phyloP scores from a whole-genome alignment of 768 basidiomycete species.

The Daedaleopsis nitida region DNA sequence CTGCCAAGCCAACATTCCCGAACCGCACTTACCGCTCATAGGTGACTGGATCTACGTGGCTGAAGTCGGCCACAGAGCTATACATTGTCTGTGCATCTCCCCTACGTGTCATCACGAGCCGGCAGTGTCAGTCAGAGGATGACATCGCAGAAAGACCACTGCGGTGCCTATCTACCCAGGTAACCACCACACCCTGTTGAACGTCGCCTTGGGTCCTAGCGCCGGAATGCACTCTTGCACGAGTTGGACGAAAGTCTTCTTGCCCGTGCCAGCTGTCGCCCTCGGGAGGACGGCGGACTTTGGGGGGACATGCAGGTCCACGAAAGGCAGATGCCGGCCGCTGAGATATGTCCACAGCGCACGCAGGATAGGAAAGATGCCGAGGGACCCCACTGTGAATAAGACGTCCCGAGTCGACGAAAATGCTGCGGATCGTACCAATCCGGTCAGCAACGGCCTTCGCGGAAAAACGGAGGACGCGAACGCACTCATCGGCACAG shows the following conservation, averaged over 20 bases:
- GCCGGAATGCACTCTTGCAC: slow-evolving; percentile 9
- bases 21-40: slow-evolving; percentile 48
- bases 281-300: slow-evolving; percentile 3
- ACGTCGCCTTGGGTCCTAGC: slow-evolving; percentile 6
- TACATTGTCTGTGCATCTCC: slow-evolving; percentile 65
- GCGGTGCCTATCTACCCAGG: slow-evolving; percentile 20
- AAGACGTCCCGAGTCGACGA: not conserved
- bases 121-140: not conserved
- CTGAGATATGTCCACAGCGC: not conserved
- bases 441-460: not conserved
- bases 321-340: not conserved
- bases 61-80: slow-evolving; percentile 58
- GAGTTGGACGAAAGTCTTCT: slow-evolving; percentile 6
- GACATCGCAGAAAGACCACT: not conserved
- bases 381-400: not conserved
- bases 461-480: too few relatives aligned
- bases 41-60: slow-evolving; percentile 49
- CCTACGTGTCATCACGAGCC: slow-evolving; percentile 42
- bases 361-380: not conserved
- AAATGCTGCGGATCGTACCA: not conserved
- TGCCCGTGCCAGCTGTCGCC: not conserved
- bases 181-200: slow-evolving; percentile 24
- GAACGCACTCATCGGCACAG: too few relatives aligned
- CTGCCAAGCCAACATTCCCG: not conserved
- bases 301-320: not conserved